Evolutionary conservation across 495 filamentous ascomycete genomes (phyloP).

Genomic region (Penicillium desertorum): DNA sequence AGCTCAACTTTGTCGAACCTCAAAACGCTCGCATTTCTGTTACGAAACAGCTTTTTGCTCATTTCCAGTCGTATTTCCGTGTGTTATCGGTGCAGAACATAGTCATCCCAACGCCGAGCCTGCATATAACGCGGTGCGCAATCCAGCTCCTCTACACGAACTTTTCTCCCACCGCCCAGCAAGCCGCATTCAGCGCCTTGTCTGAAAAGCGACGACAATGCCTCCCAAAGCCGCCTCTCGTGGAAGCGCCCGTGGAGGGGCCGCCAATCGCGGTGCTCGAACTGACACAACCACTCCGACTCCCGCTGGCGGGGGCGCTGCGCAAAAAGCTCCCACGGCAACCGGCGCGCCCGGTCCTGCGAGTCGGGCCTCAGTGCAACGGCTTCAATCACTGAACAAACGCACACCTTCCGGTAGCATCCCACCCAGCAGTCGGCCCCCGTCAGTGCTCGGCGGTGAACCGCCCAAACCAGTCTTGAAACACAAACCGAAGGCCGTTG

Average conservation of each 20-base stretch:
- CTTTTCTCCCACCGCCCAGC: constrained; percentile 13
- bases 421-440: constrained; percentile 23
- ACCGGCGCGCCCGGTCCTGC: constrained; percentile 17
- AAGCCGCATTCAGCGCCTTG: constrained; percentile 22
- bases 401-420: constrained; percentile 43
- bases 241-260: constrained; percentile 31
- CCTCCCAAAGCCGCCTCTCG: constrained; percentile 45
- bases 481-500: constrained; percentile 46
- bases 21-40: constrained; percentile 8
- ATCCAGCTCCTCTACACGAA: constrained; percentile 1
- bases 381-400: constrained; percentile 46
- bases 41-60: not conserved
- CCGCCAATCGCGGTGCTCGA: constrained; percentile 8
- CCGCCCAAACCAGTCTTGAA: constrained; percentile 45
- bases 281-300: constrained; percentile 17
- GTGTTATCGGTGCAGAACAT: not conserved
- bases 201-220: constrained; percentile 33
- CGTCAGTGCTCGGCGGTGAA: constrained; percentile 29
- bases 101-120: not conserved
- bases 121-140: constrained; percentile 11
- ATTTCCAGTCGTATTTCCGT: not conserved
- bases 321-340: constrained; percentile 16
- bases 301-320: constrained; percentile 15
- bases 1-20: constrained; percentile 25
- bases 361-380: constrained; percentile 40